These are phyloP conservation scores for Bolboschoenus planiculmis DNA, from an alignment of 176 grass and related monocot species.

Conservation along the genomic window DNA sequence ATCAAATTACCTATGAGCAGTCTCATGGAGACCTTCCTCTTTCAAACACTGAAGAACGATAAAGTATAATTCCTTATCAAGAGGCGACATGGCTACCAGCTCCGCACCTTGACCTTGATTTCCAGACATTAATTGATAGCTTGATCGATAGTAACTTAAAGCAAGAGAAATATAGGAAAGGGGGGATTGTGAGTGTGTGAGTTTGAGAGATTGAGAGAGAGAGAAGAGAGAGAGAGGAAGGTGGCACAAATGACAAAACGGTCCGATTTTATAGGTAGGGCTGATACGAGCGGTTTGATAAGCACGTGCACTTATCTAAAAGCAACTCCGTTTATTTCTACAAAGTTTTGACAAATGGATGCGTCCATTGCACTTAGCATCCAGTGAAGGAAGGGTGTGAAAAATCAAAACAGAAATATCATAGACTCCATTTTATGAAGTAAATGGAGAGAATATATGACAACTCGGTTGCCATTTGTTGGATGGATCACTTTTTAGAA, in stretches of 20 bases:
- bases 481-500: neutral
- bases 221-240: neutral
- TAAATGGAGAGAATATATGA: neutral
- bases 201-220: neutral
- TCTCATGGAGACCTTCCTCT: neutral
- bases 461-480: neutral
- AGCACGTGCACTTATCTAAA: neutral
- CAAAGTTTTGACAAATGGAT: neutral
- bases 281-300: slow-evolving; percentile 13
- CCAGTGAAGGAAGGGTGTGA: no score
- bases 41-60: neutral
- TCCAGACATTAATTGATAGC: neutral
- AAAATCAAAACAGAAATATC: neutral
- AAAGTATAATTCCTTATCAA: neutral
- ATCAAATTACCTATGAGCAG: slow-evolving; percentile 24
- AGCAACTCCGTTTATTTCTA: neutral
- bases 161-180: neutral
- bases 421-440: neutral
- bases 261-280: neutral
- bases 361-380: neutral
- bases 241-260: neutral
- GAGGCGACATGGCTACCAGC: neutral
- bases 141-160: neutral
- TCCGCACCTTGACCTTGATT: neutral
- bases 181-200: neutral